A percentile compares a stretch with the other conserved stretches of the same genome.
Evolutionary conservation across 345 rosid species (phyloP).

Genomic region (Crucihimalaya himalaica): DNA sequence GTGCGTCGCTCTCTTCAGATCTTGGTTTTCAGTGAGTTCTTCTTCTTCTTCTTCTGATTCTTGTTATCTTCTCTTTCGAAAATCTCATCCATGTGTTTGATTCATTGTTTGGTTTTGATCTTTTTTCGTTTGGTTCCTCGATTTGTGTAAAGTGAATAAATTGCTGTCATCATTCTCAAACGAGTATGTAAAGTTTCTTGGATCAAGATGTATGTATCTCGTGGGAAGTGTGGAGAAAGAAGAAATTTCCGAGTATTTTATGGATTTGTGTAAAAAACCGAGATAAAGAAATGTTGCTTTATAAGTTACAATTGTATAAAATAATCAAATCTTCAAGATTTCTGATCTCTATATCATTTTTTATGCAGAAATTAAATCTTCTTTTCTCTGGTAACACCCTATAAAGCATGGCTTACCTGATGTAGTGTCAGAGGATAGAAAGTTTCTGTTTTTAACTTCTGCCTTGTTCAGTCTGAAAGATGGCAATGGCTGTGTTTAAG

Average conservation of each 20-base stretch:
- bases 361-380: constrained; percentile 6
- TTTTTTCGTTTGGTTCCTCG: neutral
- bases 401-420: constrained; percentile 20
- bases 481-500: constrained; percentile 57
- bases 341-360: neutral
- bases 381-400: neutral
- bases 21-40: constrained; percentile 27
- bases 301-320: neutral
- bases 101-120: neutral
- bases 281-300: constrained; percentile 2
- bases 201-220: neutral
- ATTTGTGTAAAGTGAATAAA: neutral
- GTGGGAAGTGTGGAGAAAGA: neutral
- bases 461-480: constrained; percentile 34
- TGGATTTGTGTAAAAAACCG: neutral
- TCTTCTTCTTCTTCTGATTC: constrained; percentile 2
- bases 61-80: neutral
- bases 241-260: neutral
- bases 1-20: neutral
- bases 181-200: constrained; percentile 12
- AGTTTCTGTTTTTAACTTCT: neutral
- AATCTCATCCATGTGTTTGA: neutral
- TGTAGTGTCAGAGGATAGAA: constrained; percentile 27
- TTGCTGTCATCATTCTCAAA: neutral
- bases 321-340: neutral